Evolutionary conservation across 805 yeast species (phyloP), one percentile per base, ranked within the genome.

Genomic region (Yarrowia divulgata): DNA sequence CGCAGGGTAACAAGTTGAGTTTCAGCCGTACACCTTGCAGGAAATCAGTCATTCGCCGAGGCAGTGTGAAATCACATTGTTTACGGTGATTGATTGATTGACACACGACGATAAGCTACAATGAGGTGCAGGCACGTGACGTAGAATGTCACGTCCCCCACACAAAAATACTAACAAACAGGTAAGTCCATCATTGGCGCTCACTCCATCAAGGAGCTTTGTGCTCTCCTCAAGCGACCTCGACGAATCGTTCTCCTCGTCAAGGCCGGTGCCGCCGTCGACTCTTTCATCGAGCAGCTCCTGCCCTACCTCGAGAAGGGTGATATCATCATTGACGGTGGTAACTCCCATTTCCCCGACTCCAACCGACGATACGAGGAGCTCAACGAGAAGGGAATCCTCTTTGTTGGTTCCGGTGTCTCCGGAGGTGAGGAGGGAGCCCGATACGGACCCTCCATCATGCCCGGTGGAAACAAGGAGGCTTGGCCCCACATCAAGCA

Each of bases 401-500:
- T 87, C 74, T 95, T 92, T 75, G 98, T 94, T 73, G 99, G 99
- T 78, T 93, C 97, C 72, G 99, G 99, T 90, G 98, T 95, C 73
- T 94, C 98, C 75, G 99, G 99, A 83, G 99, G 99, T 86, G 99
- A 94, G 84, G 99, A 94, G 82, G 99, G 99, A 86, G 99, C 99
- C 77, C 91, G 99, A 84, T 87, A 90, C 82, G 99, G 99, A 78
- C 99, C 99, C 72, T 93, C 98, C 72, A 87, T 94, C 82, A 94
- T 94, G 99, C 99, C 99, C 76, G 99, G 99, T 88, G 99, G 99
- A 80, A 90, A 92, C 79, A 86, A 84, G 76, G 97, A 91, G 77
- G 99, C 99, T 73, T 94, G 99, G 99, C 98, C 98, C 75, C 96
- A 91, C 83, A 90, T 94, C 79, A 94, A 94, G 88, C 89, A 88